Conservation (phyloP, 1,139 yeast species). For the Blastobotrys persicus region DNA sequence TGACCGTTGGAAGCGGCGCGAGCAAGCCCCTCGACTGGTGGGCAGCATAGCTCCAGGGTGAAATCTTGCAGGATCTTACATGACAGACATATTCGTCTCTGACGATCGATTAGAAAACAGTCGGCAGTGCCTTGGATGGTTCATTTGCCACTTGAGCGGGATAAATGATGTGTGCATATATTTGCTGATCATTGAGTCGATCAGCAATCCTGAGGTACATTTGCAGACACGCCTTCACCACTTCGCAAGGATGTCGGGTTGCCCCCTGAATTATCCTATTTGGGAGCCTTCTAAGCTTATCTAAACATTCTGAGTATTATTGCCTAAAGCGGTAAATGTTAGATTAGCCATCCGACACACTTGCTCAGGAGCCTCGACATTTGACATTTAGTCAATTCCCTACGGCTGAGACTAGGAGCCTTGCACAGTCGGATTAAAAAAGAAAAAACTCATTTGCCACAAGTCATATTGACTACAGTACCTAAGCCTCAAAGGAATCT, state of each 20-base stretch:
- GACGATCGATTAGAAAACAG: not conserved
- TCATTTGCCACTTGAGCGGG: not conserved
- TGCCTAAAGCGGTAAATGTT: too few relatives aligned
- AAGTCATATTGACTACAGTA: too few relatives aligned
- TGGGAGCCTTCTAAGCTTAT: not conserved
- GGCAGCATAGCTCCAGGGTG: not conserved
- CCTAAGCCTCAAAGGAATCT: constrained; percentile 30
- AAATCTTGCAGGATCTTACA: not conserved
- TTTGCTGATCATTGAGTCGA: not conserved
- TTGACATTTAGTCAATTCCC: too few relatives aligned
- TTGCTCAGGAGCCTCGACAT: too few relatives aligned
- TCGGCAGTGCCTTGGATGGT: too few relatives aligned
- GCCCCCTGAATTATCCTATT: too few relatives aligned
- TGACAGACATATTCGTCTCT: not conserved
- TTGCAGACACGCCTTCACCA: not conserved
- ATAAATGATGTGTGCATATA: not conserved
- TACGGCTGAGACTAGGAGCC: too few relatives aligned
- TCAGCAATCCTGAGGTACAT: not conserved
- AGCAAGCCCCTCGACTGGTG: too few relatives aligned
- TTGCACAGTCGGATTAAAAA: too few relatives aligned
- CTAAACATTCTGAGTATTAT: not conserved
- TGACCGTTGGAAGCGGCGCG: not conserved
- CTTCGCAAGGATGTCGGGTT: too few relatives aligned
- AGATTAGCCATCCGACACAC: too few relatives aligned
- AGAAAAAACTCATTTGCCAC: too few relatives aligned